Conservation (phyloP, 192 early-diverging fungal genomes). For the Backusella sp. region DNA sequence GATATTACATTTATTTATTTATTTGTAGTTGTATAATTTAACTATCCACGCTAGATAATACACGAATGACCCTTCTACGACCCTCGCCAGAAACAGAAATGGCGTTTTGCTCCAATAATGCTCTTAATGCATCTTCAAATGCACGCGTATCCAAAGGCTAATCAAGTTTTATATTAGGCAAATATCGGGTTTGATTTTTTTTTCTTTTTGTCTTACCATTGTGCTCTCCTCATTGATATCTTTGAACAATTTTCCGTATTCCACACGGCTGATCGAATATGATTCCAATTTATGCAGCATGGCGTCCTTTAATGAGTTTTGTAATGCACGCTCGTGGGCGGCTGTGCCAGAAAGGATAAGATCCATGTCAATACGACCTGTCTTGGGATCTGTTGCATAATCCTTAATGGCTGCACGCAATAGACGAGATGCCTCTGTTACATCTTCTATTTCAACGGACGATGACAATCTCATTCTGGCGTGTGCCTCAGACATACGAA, state of each 20-base stretch:
- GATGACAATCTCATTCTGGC: constrained; percentile 84
- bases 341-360: constrained; percentile 86
- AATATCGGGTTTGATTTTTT: background rate
- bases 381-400: constrained; percentile 89
- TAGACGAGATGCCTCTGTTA: constrained; percentile 85
- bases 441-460: constrained; percentile 77
- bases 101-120: constrained; percentile 53
- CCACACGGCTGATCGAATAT: constrained; percentile 32
- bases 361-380: constrained; percentile 93
- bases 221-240: constrained; percentile 49
- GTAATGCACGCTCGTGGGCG: constrained; percentile 65
- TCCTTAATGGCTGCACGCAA: constrained; percentile 88
- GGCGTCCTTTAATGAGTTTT: constrained; percentile 58
- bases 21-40: background rate
- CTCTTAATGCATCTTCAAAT: constrained; percentile 56
- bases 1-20: background rate
- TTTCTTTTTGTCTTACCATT: constrained; percentile 32
- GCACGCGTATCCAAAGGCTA: constrained; percentile 45
- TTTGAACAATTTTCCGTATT: constrained; percentile 39
- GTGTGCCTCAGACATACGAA: constrained; percentile 90
- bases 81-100: constrained; percentile 41
- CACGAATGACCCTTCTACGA: constrained; percentile 32
- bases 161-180: background rate
- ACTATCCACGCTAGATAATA: background rate
- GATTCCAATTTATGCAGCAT: constrained; percentile 42